Percentiles rank a stretch among this genome's conserved stretches.
Evolutionary conservation across 106 monocot species (phyloP).

Genomic region (Dendrobium officinale): DNA sequence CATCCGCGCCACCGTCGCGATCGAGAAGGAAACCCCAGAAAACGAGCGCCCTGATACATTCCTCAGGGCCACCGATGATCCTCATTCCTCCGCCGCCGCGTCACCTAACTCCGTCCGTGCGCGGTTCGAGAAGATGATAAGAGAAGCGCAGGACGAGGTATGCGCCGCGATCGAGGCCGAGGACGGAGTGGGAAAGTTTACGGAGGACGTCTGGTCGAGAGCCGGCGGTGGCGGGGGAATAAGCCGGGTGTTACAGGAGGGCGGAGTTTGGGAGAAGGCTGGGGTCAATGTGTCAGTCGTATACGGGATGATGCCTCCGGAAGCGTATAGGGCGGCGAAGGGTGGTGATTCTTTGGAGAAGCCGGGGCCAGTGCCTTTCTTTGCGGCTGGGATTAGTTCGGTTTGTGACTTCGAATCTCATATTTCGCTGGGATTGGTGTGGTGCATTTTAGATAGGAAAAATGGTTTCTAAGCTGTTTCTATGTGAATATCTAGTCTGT

Average conservation of each 20-base stretch:
- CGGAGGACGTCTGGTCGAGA: conserved; percentile 98
- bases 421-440: neutral
- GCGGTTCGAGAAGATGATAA: conserved; percentile 91
- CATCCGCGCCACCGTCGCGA: conserved; percentile 50
- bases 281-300: conserved; percentile 99
- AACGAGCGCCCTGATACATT: conserved; percentile 91
- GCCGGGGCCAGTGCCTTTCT: conserved; percentile 82
- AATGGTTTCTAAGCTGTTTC: neutral
- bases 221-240: conserved; percentile 96
- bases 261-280: conserved; percentile 88
- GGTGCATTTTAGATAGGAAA: neutral
- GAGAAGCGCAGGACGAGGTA: conserved; percentile 78
- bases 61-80: conserved; percentile 51
- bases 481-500: too few species aligned
- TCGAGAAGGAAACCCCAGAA: conserved; percentile 96
- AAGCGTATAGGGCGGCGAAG: conserved; percentile 91
- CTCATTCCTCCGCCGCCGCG: conserved; percentile 1
- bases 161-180: conserved; percentile 84
- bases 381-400: conserved; percentile 97
- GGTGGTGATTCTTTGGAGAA: conserved; percentile 37
- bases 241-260: conserved; percentile 90
- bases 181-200: conserved; percentile 68
- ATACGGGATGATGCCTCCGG: conserved; percentile 97
- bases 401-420: conserved; percentile 22
- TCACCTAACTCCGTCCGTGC: conserved; percentile 45